Conservation (phyloP, 164 flowering plant species). For the Annona cherimola region DNA sequence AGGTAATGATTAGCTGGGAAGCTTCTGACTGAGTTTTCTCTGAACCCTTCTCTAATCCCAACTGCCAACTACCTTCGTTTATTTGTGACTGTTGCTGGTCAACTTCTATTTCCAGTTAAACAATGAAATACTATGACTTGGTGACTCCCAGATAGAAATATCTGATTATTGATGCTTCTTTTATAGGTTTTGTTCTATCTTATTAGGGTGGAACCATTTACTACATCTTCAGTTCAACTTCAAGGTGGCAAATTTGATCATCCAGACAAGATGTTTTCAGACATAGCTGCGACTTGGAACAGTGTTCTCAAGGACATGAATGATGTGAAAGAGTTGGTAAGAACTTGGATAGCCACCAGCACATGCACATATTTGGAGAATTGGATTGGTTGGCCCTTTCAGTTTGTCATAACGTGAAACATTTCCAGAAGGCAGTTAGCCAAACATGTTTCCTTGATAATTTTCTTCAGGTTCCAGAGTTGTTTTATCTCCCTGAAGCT, state of each 20-base stretch:
- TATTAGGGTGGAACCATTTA: slow-evolving; percentile 85
- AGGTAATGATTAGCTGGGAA: too few relatives aligned
- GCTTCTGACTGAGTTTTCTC: too few relatives aligned
- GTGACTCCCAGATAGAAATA: background rate
- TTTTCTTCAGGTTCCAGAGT: slow-evolving; percentile 82
- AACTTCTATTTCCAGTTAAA: background rate
- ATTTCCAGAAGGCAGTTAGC: slow-evolving; percentile 4
- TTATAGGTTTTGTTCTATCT: slow-evolving; percentile 89
- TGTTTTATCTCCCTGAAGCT: slow-evolving; percentile 91
- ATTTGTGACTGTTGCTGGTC: too few relatives aligned
- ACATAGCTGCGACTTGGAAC: slow-evolving; percentile 87
- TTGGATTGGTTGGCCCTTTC: background rate
- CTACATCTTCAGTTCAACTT: slow-evolving; percentile 85
- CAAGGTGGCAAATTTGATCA: slow-evolving; percentile 99
- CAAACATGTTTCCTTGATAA: slow-evolving; percentile 4
- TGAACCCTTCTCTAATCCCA: too few relatives aligned
- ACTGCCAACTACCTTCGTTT: too few relatives aligned
- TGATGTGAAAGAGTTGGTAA: slow-evolving; percentile 98
- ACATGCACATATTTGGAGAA: background rate
- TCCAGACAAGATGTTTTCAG: slow-evolving; percentile 95
- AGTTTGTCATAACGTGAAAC: background rate
- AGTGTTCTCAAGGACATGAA: slow-evolving; percentile 97
- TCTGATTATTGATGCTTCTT: slow-evolving; percentile 11
- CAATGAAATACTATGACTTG: background rate
- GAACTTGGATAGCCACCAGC: background rate